Base-by-base conservation (phyloP, 768 basidiomycete genomes). In the Mrakia blollopis region DNA sequence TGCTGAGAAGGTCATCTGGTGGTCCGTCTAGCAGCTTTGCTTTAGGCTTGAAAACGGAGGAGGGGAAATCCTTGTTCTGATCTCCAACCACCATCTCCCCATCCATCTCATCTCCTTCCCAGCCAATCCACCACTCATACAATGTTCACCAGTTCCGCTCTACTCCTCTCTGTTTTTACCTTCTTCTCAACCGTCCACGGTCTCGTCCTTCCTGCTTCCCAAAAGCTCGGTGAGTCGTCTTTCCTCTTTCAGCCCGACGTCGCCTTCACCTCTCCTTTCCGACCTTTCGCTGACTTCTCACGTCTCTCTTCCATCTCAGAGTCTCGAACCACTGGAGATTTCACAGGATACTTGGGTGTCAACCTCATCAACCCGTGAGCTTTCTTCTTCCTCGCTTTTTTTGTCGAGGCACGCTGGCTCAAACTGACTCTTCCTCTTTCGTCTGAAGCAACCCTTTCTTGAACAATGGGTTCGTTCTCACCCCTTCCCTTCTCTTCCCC, bases 291-390 rank as follows among this genome's bases (percentile, higher is more conserved):
- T 61, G 9, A 61, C 60, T 16, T 61, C 11, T 61, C 60, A n/a
- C 60, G 3, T 28, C 11, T 18, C 60, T 62, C 61, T 62, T 28
- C 16, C 61, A 8, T n/a, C n/a, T 28, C n/a, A 62, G 61, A 62
- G 61, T 35, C n/a, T 35, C 61, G 63, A 65, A 65, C 63, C 18
- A 65, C 63, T 37, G 63, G 63, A 28, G 30, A 30, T 8, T 65
- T 65, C 63, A 37, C 63, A 6, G 63, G 63, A 30, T 65, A 65
- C 63, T 37, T 65, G 32, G 63, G 63, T 21, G 63, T 65, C 32
- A 65, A 65, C 63, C 63, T 65, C 63, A 65, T 65, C 63, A 18
- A 65, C 63, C 63, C 63, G 63, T 65, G 37, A 30, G 63, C n/a
- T 62, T 11, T 62, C 61, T 62, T 62, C 32, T 62, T 35, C 61